A percentile compares a stretch with the other conserved stretches of the same genome.
These are phyloP conservation scores for Delitschia confertaspora DNA, from an alignment of 495 filamentous ascomycete genomes.

Conservation along the genomic window DNA sequence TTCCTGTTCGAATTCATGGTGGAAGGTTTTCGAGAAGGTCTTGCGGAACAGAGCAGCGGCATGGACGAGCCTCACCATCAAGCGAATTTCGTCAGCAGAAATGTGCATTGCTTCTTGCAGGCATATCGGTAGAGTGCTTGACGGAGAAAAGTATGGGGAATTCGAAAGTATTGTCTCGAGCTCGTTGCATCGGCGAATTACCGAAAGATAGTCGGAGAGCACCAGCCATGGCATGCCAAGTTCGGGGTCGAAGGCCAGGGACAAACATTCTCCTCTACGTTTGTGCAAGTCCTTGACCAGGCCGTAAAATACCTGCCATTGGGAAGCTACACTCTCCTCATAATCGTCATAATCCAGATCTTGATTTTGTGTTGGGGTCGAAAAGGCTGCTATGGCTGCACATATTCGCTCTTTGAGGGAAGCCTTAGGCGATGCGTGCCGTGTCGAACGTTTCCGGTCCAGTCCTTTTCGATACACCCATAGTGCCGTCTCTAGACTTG, in stretches of 20 bases:
- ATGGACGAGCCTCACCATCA: slow-evolving; percentile 17
- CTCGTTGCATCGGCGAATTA: slow-evolving; percentile 68
- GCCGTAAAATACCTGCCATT: slow-evolving; percentile 86
- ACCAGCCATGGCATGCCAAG: slow-evolving; percentile 71
- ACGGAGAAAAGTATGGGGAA: slow-evolving; percentile 13
- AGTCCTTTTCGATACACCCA: slow-evolving; percentile 48
- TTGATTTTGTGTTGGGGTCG: slow-evolving; percentile 48
- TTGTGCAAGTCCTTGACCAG: slow-evolving; percentile 79
- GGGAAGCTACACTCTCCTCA: slow-evolving; percentile 58
- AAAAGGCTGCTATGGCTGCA: slow-evolving; percentile 55
- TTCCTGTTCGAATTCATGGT: slow-evolving; percentile 7
- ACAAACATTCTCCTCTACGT: slow-evolving; percentile 66
- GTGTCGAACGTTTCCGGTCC: neutral
- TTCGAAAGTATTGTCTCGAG: slow-evolving; percentile 64
- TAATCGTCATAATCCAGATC: slow-evolving; percentile 66
- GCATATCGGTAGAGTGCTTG: slow-evolving; percentile 2
- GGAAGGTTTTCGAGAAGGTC: slow-evolving; percentile 13
- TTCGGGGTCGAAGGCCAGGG: slow-evolving; percentile 62
- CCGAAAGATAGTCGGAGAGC: slow-evolving; percentile 66
- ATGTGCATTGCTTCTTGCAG: slow-evolving; percentile 11
- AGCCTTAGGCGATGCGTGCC: slow-evolving; percentile 35
- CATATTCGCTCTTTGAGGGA: slow-evolving; percentile 60
- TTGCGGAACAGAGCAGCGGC: slow-evolving; percentile 18
- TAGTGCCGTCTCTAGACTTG: slow-evolving; percentile 76
- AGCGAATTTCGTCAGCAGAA: neutral